phyloP scores from a whole-genome alignment of 2,329 filamentous ascomycete species.

The Colletotrichum sp. region DNA sequence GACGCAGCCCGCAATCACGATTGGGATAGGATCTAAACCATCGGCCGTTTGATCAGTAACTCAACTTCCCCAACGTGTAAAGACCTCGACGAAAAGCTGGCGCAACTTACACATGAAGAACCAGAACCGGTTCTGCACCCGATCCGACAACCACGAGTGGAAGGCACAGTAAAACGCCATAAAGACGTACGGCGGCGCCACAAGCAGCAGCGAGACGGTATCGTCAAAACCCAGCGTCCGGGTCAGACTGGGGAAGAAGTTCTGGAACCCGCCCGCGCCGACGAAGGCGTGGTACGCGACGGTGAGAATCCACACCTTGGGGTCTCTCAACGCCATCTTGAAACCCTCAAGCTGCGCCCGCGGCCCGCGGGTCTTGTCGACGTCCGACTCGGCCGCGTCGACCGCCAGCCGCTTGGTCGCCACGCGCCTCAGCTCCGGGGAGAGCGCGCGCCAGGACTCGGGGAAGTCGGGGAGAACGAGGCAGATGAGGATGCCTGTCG shows the following conservation, averaged over 20 bases:
- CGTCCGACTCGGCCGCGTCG: background rate
- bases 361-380: background rate
- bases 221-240: background rate
- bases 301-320: background rate
- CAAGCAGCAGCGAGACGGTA: background rate
- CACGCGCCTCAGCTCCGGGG: background rate
- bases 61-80: too few relatives aligned
- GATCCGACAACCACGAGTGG: background rate
- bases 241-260: background rate
- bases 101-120: background rate
- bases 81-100: too few relatives aligned
- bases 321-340: background rate
- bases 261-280: background rate
- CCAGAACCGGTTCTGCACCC: background rate
- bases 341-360: background rate
- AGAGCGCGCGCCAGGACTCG: background rate
- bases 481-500: constrained; percentile 55
- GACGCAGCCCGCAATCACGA: constrained; percentile 55
- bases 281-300: background rate
- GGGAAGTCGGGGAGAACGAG: background rate
- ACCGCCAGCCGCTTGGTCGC: background rate
- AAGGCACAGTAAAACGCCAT: background rate
- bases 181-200: background rate
- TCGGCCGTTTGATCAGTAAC: background rate
- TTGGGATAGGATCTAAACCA: constrained; percentile 46